Conservation (phyloP, 106 monocot genomes). For the Posidonia australis region DNA sequence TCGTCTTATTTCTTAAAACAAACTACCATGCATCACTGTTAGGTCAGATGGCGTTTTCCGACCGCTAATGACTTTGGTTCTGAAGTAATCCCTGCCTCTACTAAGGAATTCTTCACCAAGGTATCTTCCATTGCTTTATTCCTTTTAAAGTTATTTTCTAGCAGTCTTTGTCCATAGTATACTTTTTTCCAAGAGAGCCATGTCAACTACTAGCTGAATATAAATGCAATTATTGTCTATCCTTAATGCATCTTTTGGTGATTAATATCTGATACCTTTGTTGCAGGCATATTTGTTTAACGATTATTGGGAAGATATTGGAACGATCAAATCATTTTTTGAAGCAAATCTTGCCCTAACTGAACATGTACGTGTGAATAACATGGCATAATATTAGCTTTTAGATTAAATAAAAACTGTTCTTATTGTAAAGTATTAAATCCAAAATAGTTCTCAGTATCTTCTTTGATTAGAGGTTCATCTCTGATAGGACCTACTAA, state of each 20-base stretch:
- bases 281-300: conserved; percentile 82
- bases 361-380: conserved; percentile 37
- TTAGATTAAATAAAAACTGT: no score
- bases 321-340: conserved; percentile 87
- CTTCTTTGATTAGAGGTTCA: no score
- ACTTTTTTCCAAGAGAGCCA: no score
- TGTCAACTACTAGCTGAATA: no score
- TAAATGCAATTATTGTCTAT: not conserved
- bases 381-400: not conserved
- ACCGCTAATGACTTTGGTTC: conserved; percentile 98
- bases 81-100: conserved; percentile 92
- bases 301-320: conserved; percentile 94
- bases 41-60: conserved; percentile 93
- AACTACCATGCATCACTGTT: conserved; percentile 34
- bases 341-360: conserved; percentile 91
- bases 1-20: not conserved
- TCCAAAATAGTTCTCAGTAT: no score
- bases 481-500: no score
- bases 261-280: not conserved
- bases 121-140: conserved; percentile 10
- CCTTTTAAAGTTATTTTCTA: not conserved
- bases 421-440: no score
- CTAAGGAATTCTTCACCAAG: conserved; percentile 66
- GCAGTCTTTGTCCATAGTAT: not conserved
- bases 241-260: not conserved